Conservation (phyloP, 768 basidiomycete genomes). For the Lepiota subincarnata region DNA sequence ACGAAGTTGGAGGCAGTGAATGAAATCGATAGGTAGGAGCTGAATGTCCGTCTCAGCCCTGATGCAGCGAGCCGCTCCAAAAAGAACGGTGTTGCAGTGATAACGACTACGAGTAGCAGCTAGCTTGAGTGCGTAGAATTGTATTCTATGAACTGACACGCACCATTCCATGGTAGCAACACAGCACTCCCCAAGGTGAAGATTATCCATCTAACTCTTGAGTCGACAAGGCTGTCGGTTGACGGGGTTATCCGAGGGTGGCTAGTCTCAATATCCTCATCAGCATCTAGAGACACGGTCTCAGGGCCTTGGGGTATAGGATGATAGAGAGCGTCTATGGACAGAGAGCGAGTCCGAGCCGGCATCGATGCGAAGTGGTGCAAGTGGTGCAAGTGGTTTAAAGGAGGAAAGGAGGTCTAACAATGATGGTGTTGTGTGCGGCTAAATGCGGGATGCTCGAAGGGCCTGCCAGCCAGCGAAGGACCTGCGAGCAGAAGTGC, state of each 20-base stretch:
- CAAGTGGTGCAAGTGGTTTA: neutral
- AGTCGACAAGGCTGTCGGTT: slow-evolving; percentile 31
- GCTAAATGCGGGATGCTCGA: too few species aligned
- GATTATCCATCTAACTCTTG: slow-evolving; percentile 56
- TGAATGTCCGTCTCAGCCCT: slow-evolving; percentile 51
- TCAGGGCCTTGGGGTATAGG: slow-evolving; percentile 16
- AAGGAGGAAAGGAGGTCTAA: neutral
- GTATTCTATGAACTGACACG: slow-evolving; percentile 16
- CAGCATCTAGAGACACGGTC: slow-evolving; percentile 8
- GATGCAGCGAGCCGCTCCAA: slow-evolving; percentile 63
- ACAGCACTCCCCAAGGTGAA: slow-evolving; percentile 76
- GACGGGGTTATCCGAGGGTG: slow-evolving; percentile 14
- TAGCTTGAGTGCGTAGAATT: neutral
- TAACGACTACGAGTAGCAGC: slow-evolving; percentile 54
- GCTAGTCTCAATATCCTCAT: slow-evolving; percentile 8
- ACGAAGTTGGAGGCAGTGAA: slow-evolving; percentile 65
- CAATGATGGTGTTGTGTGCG: too few species aligned
- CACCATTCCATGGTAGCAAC: slow-evolving; percentile 89
- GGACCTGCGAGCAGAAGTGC: too few species aligned
- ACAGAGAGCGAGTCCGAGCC: slow-evolving; percentile 2
- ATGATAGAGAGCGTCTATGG: slow-evolving; percentile 20
- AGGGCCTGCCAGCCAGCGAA: too few species aligned
- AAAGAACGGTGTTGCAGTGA: slow-evolving; percentile 84
- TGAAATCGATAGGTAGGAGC: slow-evolving; percentile 60
- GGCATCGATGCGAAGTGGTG: neutral